Conservation (phyloP, 2,329 filamentous ascomycete genomes). For the Fusarium coicis region DNA sequence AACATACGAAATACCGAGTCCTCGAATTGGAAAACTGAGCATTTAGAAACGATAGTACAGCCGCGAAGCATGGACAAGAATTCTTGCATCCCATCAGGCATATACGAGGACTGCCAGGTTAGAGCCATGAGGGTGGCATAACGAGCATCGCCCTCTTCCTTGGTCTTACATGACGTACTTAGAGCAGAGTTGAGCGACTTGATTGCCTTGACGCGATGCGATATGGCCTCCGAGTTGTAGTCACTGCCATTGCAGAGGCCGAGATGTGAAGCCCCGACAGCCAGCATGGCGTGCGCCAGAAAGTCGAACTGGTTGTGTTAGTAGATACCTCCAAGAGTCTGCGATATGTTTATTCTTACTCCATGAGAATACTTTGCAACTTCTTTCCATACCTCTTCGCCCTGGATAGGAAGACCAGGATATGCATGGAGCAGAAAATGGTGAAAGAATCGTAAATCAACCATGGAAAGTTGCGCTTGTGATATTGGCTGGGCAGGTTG, state of each 20-base stretch:
- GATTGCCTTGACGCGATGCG: not conserved
- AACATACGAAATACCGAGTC: not conserved
- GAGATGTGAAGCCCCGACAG: not conserved
- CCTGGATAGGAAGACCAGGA: not conserved
- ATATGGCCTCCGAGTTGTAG: not conserved
- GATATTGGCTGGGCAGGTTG: not conserved
- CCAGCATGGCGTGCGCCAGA: not conserved
- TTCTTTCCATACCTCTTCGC: not conserved
- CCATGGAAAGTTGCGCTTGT: not conserved
- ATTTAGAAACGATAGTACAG: not conserved
- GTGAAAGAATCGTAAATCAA: not conserved
- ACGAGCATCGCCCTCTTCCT: not conserved
- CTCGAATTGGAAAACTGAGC: not conserved
- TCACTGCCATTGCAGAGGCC: not conserved
- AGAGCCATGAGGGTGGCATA: not conserved
- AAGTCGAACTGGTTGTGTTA: not conserved
- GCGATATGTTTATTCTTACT: accelerated
- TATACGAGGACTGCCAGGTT: not conserved
- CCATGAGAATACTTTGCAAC: not conserved
- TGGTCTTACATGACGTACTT: accelerated
- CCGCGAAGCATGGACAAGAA: not conserved
- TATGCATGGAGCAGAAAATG: not conserved
- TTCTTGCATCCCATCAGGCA: not conserved
- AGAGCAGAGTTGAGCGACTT: not conserved
- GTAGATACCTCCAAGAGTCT: accelerated